Evolutionary conservation across 2,329 filamentous ascomycete species (phyloP).

Genomic region (Diaporthe vexans): DNA sequence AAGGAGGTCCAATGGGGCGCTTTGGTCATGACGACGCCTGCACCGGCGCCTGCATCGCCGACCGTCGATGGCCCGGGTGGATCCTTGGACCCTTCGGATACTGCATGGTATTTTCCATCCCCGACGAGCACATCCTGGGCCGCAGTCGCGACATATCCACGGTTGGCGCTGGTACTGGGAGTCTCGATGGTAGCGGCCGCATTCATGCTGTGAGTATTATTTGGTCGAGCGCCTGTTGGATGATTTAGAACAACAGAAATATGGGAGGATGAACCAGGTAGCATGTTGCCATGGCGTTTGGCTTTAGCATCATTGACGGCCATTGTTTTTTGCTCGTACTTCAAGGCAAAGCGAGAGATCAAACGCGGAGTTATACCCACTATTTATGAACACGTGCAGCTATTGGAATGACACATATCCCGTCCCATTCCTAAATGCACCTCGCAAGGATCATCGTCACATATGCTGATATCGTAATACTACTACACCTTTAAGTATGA

Average conservation of each 20-base stretch:
- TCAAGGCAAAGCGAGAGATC: background rate
- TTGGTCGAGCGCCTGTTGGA: background rate
- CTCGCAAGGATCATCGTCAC: background rate
- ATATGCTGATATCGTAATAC: too few relatives aligned
- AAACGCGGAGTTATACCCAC: constrained; percentile 31
- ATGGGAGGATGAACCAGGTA: background rate
- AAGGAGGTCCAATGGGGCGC: constrained; percentile 59
- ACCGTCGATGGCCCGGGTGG: constrained; percentile 38
- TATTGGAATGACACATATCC: background rate
- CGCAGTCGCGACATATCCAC: background rate
- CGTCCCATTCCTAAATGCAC: background rate
- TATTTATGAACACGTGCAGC: background rate
- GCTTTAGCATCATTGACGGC: constrained; percentile 12
- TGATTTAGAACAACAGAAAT: background rate
- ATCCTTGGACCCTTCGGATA: constrained; percentile 35
- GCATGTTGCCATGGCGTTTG: constrained; percentile 31
- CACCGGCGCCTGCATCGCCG: constrained; percentile 46
- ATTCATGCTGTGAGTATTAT: background rate
- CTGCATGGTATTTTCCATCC: constrained; percentile 41
- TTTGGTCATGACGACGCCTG: constrained; percentile 58
- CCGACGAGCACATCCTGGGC: constrained; percentile 38
- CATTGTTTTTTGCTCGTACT: background rate
- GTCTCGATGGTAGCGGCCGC: background rate
- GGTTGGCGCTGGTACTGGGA: constrained; percentile 8
- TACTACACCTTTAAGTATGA: too few relatives aligned